Evolutionary conservation across 768 basidiomycete species (phyloP).

Genomic region (Lentinula sp.): DNA sequence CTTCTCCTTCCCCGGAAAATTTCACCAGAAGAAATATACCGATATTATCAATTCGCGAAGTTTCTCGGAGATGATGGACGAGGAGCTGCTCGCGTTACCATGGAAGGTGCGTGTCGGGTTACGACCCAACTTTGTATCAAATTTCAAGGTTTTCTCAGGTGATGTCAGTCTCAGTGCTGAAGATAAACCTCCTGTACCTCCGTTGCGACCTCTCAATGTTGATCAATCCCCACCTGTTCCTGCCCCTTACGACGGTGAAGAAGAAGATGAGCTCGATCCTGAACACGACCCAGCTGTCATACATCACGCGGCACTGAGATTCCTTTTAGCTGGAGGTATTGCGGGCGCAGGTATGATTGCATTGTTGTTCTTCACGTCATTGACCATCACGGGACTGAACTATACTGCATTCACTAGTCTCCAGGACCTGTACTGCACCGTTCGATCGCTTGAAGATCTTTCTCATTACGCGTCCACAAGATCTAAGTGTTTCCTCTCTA

Average conservation of each 20-base stretch:
- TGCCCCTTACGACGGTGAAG: constrained; percentile 20
- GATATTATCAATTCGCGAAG: constrained; percentile 67
- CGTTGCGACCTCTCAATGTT: not conserved
- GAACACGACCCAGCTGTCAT: constrained; percentile 58
- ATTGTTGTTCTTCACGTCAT: not conserved
- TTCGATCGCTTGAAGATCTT: constrained; percentile 97
- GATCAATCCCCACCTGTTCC: constrained; percentile 4
- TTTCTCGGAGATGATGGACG: constrained; percentile 71
- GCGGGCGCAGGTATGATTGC: constrained; percentile 79
- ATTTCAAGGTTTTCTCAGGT: constrained; percentile 34
- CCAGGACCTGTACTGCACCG: constrained; percentile 93
- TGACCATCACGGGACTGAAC: not conserved
- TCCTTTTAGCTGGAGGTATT: constrained; percentile 88
- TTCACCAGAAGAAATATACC: constrained; percentile 82
- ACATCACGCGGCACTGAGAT: constrained; percentile 74
- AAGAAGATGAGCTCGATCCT: constrained; percentile 44
- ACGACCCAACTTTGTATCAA: not conserved
- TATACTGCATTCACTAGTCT: constrained; percentile 49
- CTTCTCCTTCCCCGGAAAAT: constrained; percentile 78
- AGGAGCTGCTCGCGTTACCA: constrained; percentile 75
- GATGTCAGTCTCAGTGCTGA: constrained; percentile 77
- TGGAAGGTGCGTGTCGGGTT: constrained; percentile 69
- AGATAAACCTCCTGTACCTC: constrained; percentile 46
- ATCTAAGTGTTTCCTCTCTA: constrained; percentile 52
- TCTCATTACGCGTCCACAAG: constrained; percentile 83